Evolutionary conservation across 2,329 filamentous ascomycete species (phyloP), one percentile per base, ranked within the genome.

Genomic region (Monosporascus sp.): DNA sequence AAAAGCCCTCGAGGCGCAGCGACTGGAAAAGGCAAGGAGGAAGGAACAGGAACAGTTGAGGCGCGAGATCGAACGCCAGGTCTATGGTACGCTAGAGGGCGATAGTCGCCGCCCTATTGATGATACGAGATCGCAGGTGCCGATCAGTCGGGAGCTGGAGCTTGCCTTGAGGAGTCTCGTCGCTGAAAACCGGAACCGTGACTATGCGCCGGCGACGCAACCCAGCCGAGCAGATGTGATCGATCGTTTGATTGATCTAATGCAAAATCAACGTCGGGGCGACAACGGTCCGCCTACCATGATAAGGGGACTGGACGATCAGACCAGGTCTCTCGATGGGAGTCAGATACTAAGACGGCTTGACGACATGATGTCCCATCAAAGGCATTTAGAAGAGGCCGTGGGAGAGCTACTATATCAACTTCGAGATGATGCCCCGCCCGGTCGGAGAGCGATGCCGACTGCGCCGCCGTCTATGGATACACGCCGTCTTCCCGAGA

Each of bases 311-410:
- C 22, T 49, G 25, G 48, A 24, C 15, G 36, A 49, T 4, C 48
- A 49, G 22, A 31, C n/a, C 37, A 22, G 22, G 14, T 42, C 48
- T 25, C 25, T 20, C 37, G 37, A 38, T 38, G 24, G 48, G 20
- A 20, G 41, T 14, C 36, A 24, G 17, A 49, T 49, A 36, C 22
- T 49, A 22, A 49, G 37, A 34, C 11, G 48, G 36, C 48, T 49
- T 24, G 48, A 49, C 20, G 48, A 49, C 42, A 38, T 49, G 48
- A 49, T 49, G 20, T 49, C 39, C 5, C 48, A 49, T n/a, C 48
- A 49, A 42, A 41, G 48, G 36, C 48, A 37, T 6, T n/a, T 49
- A 5, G 48, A 49, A 22, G 48, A 49, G 22, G 31, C 48, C 8
- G 48, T 49, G 20, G 48, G 22, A 42, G 48, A 41, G 22, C 7